These are phyloP conservation scores for Geosmithia morbida DNA, from an alignment of 2,329 filamentous ascomycete genomes.

Conservation along the genomic window DNA sequence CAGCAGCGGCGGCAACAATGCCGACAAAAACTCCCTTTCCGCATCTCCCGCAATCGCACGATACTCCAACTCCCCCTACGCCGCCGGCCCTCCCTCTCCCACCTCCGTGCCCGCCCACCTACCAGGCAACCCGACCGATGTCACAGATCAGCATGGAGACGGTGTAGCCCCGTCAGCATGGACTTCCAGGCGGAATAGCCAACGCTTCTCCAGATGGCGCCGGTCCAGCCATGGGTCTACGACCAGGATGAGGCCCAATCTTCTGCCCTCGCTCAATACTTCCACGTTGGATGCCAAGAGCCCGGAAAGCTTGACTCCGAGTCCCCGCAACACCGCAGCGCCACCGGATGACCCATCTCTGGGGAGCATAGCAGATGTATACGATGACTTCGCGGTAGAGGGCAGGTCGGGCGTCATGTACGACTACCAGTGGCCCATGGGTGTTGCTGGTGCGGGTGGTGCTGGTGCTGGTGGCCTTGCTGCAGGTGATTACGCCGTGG, in stretches of 20 bases:
- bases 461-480: too few relatives aligned
- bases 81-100: slow-evolving; percentile 8
- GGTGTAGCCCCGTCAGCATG: neutral
- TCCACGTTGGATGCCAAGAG: neutral
- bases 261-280: neutral
- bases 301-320: neutral
- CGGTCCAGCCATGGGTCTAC: neutral
- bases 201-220: neutral
- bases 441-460: too few relatives aligned
- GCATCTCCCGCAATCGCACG: slow-evolving; percentile 6
- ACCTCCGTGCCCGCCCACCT: neutral
- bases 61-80: slow-evolving; percentile 16
- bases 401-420: neutral
- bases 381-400: too few relatives aligned
- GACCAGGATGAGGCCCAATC: neutral
- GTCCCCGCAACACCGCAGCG: too few relatives aligned
- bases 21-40: slow-evolving; percentile 12
- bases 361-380: too few relatives aligned
- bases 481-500: neutral
- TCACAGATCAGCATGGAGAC: neutral
- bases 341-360: too few relatives aligned
- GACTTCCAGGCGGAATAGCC: neutral
- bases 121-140: neutral
- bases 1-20: slow-evolving; percentile 14
- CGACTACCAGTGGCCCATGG: neutral